Conservation (phyloP, 2,329 filamentous ascomycete species). For the Ceratocystis albifundus region DNA sequence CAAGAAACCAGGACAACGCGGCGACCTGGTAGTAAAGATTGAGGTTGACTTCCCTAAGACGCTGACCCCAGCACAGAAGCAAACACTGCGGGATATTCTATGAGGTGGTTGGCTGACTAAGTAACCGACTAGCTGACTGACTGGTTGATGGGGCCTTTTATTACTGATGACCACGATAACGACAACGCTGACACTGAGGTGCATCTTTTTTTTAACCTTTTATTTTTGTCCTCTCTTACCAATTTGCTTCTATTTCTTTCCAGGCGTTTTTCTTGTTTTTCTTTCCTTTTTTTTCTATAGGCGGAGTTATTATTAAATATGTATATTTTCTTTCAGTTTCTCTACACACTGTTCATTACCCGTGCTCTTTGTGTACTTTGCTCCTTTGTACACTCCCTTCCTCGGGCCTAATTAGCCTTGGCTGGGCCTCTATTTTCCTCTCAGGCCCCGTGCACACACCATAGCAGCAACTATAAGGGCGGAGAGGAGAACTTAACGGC, state of each 20-base stretch:
- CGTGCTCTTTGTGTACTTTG: too few relatives aligned
- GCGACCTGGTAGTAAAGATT: constrained; percentile 79
- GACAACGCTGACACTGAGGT: background rate
- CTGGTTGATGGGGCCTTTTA: background rate
- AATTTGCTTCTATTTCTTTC: background rate
- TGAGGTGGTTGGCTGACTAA: constrained; percentile 29
- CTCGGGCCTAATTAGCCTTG: constrained; percentile 7
- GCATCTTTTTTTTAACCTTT: background rate
- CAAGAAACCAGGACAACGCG: constrained; percentile 73
- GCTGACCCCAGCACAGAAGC: constrained; percentile 68
- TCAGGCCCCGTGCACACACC: background rate
- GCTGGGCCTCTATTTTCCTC: background rate
- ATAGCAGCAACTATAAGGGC: background rate
- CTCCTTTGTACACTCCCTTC: constrained; percentile 10
- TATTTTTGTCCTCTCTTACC: background rate
- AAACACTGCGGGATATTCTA: constrained; percentile 67
- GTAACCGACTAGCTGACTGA: background rate
- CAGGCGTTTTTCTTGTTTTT: constrained; percentile 5
- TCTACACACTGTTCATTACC: constrained; percentile 8
- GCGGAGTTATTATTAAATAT: too few relatives aligned
- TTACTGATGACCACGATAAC: background rate
- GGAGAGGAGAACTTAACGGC: too few relatives aligned
- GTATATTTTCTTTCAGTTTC: constrained; percentile 17
- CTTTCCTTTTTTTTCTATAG: constrained; percentile 12
- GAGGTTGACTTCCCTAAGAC: constrained; percentile 84